These are phyloP conservation scores for Glarea lozoyensis DNA, from an alignment of 495 filamentous ascomycete genomes.

Conservation along the genomic window DNA sequence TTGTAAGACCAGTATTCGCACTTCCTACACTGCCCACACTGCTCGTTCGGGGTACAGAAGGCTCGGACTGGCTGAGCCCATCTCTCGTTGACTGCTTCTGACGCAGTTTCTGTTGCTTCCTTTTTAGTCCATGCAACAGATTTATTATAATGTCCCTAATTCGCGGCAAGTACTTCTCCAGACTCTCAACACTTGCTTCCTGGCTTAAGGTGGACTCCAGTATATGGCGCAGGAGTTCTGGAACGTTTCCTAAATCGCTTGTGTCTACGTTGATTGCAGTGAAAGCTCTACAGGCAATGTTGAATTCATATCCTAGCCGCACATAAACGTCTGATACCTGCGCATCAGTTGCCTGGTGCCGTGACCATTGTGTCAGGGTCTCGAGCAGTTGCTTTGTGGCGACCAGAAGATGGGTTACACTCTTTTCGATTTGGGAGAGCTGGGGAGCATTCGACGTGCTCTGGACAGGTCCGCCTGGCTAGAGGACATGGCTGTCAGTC, in stretches of 20 bases:
- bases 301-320: slow-evolving; percentile 94
- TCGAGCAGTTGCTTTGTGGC: slow-evolving; percentile 97
- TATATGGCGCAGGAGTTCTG: slow-evolving; percentile 80
- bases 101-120: slow-evolving; percentile 86
- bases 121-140: slow-evolving; percentile 87
- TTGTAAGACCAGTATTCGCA: slow-evolving; percentile 52
- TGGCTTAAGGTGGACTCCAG: slow-evolving; percentile 94
- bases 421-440: slow-evolving; percentile 93
- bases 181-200: slow-evolving; percentile 83
- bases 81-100: slow-evolving; percentile 73
- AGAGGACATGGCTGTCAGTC: slow-evolving; percentile 6
- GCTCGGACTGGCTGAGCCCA: slow-evolving; percentile 35
- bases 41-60: slow-evolving; percentile 44
- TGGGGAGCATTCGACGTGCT: slow-evolving; percentile 38
- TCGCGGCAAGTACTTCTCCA: slow-evolving; percentile 83
- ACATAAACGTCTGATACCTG: slow-evolving; percentile 98
- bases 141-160: slow-evolving; percentile 99
- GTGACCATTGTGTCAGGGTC: slow-evolving; percentile 95
- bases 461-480: slow-evolving; percentile 12
- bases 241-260: slow-evolving; percentile 86
- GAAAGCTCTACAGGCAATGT: slow-evolving; percentile 94
- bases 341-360: slow-evolving; percentile 77
- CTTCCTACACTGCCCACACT: slow-evolving; percentile 58
- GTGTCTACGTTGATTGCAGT: slow-evolving; percentile 94
- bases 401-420: slow-evolving; percentile 92